Conservation (phyloP, 768 basidiomycete genomes). For the Leccinum fibrillosum region DNA sequence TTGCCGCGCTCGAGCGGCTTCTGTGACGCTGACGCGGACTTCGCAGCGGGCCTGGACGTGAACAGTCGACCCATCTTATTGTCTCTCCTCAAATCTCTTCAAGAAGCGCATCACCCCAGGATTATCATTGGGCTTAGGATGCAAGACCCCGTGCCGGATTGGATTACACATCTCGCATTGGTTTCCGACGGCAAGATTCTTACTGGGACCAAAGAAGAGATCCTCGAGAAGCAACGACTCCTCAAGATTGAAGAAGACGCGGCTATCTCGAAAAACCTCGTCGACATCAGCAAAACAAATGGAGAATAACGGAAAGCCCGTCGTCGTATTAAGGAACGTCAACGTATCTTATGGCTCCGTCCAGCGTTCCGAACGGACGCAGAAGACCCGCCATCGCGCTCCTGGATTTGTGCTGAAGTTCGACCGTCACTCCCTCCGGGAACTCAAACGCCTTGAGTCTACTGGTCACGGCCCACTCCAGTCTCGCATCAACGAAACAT, state of each 20-base stretch:
- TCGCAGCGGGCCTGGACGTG: conserved; percentile 74
- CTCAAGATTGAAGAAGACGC: conserved; percentile 2
- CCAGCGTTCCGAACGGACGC: too few species aligned
- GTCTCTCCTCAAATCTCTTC: conserved; percentile 51
- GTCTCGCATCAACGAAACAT: conserved; percentile 48
- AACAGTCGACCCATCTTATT: conserved; percentile 55
- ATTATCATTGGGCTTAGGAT: conserved; percentile 63
- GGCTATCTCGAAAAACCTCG: neutral
- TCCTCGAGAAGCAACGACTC: conserved; percentile 32
- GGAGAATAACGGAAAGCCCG: conserved; percentile 28
- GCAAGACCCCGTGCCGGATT: conserved; percentile 71
- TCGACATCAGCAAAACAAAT: neutral
- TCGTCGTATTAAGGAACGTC: conserved; percentile 65
- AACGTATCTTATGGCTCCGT: conserved; percentile 55
- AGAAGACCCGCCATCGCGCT: too few species aligned
- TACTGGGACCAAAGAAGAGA: conserved; percentile 48
- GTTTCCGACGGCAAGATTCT: conserved; percentile 47
- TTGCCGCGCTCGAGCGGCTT: neutral
- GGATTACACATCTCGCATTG: conserved; percentile 65
- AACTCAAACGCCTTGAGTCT: conserved; percentile 46
- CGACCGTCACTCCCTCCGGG: conserved; percentile 46
- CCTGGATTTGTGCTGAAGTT: conserved; percentile 36
- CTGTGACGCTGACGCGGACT: neutral
- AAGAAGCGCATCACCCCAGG: conserved; percentile 47
- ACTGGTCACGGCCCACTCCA: conserved; percentile 47